Evolutionary conservation across 2,329 filamentous ascomycete genomes (phyloP).

Genomic region (Phyllachora maydis): DNA sequence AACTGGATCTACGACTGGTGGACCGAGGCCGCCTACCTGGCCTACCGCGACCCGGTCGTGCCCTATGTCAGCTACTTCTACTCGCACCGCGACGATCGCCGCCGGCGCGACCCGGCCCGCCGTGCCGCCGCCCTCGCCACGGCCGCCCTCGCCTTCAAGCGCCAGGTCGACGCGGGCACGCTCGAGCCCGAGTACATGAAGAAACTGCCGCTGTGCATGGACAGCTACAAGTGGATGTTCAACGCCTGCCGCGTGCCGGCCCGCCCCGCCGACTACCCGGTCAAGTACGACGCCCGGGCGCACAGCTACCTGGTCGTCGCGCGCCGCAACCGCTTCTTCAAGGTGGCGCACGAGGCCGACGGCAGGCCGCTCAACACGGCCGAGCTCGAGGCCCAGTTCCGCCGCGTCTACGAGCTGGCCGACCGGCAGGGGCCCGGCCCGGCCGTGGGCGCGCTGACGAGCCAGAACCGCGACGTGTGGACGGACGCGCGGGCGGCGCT

Average conservation of each 20-base stretch:
- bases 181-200: conserved; percentile 99
- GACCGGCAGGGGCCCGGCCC: conserved; percentile 38
- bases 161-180: conserved; percentile 60
- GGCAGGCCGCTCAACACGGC: conserved; percentile 73
- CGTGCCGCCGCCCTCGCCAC: conserved; percentile 81
- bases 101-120: conserved; percentile 72
- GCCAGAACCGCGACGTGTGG: conserved; percentile 88
- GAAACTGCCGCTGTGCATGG: conserved; percentile 93
- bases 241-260: conserved; percentile 75
- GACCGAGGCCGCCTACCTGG: conserved; percentile 86
- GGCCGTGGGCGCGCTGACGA: conserved; percentile 67
- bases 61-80: conserved; percentile 99
- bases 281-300: conserved; percentile 48
- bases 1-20: conserved; percentile 99
- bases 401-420: conserved; percentile 60
- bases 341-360: conserved; percentile 60
- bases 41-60: conserved; percentile 85
- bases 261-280: conserved; percentile 59
- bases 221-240: conserved; percentile 98
- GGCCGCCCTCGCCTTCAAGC: conserved; percentile 81
- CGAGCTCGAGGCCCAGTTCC: conserved; percentile 82
- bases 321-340: conserved; percentile 96
- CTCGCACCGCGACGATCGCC: conserved; percentile 84
- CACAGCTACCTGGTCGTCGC: conserved; percentile 80
- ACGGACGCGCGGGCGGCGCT: conserved; percentile 63